Conservation (phyloP, 768 basidiomycete species). For the Lentinula sp. region DNA sequence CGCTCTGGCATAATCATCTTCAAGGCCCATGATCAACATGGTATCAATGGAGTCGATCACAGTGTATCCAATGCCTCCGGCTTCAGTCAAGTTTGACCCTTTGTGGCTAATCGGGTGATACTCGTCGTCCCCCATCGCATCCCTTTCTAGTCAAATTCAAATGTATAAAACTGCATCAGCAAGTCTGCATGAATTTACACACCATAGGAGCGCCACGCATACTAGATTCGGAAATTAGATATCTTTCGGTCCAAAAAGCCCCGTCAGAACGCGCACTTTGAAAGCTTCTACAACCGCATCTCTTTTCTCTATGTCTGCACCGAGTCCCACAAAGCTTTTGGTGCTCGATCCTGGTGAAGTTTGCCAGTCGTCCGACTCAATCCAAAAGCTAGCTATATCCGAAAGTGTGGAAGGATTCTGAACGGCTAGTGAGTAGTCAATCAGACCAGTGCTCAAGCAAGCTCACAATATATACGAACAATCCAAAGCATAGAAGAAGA, state of each 20-base stretch:
- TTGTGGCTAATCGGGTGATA: slow-evolving; percentile 77
- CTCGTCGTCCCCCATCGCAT: slow-evolving; percentile 91
- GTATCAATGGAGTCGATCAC: slow-evolving; percentile 87
- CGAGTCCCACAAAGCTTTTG: slow-evolving; percentile 14
- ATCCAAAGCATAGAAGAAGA: slow-evolving; percentile 2
- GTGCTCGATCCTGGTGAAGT: slow-evolving; percentile 12
- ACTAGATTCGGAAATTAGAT: slow-evolving; percentile 34
- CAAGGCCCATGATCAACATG: slow-evolving; percentile 79
- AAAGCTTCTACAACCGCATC: slow-evolving; percentile 76
- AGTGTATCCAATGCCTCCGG: slow-evolving; percentile 84
- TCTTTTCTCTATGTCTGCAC: slow-evolving; percentile 56
- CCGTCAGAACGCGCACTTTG: slow-evolving; percentile 44
- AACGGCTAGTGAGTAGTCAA: background rate
- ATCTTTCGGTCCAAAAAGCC: background rate
- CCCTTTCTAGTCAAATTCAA: slow-evolving; percentile 46
- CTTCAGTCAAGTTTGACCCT: slow-evolving; percentile 73
- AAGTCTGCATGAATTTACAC: slow-evolving; percentile 12
- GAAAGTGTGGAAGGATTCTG: slow-evolving; percentile 10
- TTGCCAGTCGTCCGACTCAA: slow-evolving; percentile 35
- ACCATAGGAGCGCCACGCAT: slow-evolving; percentile 88
- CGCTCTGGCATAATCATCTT: slow-evolving; percentile 73
- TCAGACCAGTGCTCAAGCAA: background rate
- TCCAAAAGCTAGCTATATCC: slow-evolving; percentile 22
- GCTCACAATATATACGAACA: slow-evolving; percentile 9
- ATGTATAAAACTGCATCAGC: background rate